A percentile compares a stretch with the other conserved stretches of the same genome.
Evolutionary conservation across 2,329 filamentous ascomycete genomes (phyloP).

Genomic region (Sporothrix pallida): DNA sequence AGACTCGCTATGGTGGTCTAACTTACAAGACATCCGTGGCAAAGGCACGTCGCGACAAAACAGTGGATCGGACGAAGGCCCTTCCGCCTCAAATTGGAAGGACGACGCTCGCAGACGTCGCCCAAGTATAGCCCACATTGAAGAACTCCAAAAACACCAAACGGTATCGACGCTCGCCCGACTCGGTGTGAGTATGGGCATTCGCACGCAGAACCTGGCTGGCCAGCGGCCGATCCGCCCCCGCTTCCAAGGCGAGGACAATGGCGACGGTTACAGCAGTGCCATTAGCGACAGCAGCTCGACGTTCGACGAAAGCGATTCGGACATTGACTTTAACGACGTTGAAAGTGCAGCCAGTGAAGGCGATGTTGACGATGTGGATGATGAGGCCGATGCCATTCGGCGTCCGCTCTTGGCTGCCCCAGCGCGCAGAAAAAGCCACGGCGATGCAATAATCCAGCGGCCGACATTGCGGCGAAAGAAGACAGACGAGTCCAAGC

Average conservation of each 20-base stretch:
- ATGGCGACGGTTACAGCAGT: constrained; percentile 41
- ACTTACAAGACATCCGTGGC: constrained; percentile 65
- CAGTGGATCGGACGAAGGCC: neutral
- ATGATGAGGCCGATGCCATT: constrained; percentile 38
- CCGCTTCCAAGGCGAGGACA: constrained; percentile 49
- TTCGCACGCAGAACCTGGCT: constrained; percentile 75
- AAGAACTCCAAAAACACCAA: constrained; percentile 66
- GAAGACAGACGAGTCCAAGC: constrained; percentile 35
- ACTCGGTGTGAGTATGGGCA: constrained; percentile 71
- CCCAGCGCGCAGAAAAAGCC: constrained; percentile 47
- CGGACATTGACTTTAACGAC: constrained; percentile 48
- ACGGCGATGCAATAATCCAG: constrained; percentile 48
- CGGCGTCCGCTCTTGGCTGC: constrained; percentile 37
- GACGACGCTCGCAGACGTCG: constrained; percentile 42
- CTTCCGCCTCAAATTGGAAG: constrained; percentile 5
- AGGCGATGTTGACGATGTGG: constrained; percentile 48
- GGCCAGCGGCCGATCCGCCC: constrained; percentile 53
- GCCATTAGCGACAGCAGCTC: constrained; percentile 40
- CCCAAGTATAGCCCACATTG: constrained; percentile 63
- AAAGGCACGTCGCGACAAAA: constrained; percentile 33
- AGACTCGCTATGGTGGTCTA: constrained; percentile 82
- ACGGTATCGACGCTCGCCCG: constrained; percentile 58
- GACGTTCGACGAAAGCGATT: constrained; percentile 36
- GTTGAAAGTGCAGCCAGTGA: constrained; percentile 50
- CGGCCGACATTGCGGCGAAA: constrained; percentile 41